These are phyloP conservation scores for Reutealis trisperma DNA, from an alignment of 345 rosid genomes.

Conservation along the genomic window DNA sequence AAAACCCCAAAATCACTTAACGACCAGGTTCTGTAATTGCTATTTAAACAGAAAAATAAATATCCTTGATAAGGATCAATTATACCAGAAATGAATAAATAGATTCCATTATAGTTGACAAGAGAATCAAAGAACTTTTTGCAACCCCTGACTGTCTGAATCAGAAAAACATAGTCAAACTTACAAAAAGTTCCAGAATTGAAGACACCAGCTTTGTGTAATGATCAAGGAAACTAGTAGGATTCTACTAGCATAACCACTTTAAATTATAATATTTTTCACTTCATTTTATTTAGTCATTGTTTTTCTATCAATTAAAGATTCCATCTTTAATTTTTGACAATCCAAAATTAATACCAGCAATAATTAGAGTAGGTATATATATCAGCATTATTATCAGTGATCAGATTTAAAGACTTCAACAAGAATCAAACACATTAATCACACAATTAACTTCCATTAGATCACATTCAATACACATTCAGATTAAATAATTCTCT, in stretches of 20 bases:
- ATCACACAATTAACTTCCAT: constrained; percentile 5
- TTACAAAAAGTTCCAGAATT: neutral
- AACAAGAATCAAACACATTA: constrained; percentile 9
- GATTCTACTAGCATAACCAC: neutral
- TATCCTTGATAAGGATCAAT: constrained; percentile 5
- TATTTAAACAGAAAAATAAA: constrained; percentile 5
- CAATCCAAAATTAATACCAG: neutral
- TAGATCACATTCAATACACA: constrained; percentile 16
- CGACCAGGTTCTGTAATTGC: constrained; percentile 1
- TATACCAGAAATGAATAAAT: neutral
- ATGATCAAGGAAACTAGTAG: neutral
- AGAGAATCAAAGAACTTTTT: neutral
- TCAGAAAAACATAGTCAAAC: neutral
- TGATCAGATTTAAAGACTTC: constrained; percentile 21
- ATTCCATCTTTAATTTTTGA: neutral
- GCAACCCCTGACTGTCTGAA: neutral
- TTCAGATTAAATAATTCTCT: constrained; percentile 18
- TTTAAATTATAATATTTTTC: neutral
- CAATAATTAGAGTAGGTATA: neutral
- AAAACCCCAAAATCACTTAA: neutral
- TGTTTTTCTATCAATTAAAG: neutral
- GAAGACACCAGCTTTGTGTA: neutral
- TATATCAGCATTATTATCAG: constrained; percentile 16
- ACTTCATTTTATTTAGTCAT: neutral
- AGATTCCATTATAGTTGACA: neutral